Conservation (phyloP, 257 asterid genomes). For the Nyctanthes arbortristis region DNA sequence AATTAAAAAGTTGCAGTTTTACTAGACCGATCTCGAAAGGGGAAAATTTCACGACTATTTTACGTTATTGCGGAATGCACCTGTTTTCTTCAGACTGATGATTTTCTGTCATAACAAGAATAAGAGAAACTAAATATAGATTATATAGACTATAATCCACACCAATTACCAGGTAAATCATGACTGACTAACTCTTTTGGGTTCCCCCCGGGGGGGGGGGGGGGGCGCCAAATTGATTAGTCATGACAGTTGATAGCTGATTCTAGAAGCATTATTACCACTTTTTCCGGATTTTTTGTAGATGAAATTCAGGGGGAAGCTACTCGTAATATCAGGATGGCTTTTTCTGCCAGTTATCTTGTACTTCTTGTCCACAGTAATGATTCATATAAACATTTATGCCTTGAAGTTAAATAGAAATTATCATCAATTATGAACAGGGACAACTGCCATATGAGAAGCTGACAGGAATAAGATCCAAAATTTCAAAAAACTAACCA, state of each 20-base stretch:
- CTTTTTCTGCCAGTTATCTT: not conserved
- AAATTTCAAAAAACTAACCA: not conserved
- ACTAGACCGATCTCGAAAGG: not conserved
- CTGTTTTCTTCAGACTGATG: not conserved
- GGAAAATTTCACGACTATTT: not conserved
- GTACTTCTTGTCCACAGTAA: not conserved
- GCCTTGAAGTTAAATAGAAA: not conserved
- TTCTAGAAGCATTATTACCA: not conserved
- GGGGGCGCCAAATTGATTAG: no score
- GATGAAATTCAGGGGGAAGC: no score
- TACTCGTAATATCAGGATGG: not conserved
- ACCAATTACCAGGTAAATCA: not conserved
- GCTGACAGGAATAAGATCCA: not conserved
- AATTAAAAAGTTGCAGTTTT: not conserved
- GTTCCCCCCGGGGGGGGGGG: no score
- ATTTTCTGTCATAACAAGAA: not conserved
- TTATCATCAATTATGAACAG: slow-evolving; percentile 9
- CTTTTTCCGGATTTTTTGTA: not conserved
- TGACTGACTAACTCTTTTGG: not conserved
- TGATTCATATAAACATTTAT: not conserved
- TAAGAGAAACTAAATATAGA: not conserved
- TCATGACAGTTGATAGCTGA: not conserved
- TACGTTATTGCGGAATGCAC: not conserved
- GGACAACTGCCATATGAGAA: not conserved
- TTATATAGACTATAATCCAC: no score